Evolutionary conservation across 176 grass and related monocot genomes (phyloP), one percentile per base, ranked within the genome.

Genomic region (Olyra latifolia): DNA sequence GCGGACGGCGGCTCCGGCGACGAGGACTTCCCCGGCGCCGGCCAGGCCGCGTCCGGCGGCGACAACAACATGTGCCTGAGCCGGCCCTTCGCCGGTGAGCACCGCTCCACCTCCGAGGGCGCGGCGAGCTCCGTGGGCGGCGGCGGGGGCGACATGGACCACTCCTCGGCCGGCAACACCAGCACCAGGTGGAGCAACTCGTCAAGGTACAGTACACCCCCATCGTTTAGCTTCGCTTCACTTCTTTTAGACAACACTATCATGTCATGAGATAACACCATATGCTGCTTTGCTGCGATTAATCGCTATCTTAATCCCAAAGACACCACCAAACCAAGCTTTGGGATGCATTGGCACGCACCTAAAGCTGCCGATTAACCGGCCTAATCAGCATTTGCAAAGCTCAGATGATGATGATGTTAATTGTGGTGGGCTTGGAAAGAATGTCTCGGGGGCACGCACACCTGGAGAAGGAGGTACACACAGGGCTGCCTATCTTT

Each of bases 141-240:
- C 62, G 48, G 83, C 16, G 68, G 45, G 11, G 69, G 56, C 27
- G 86, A 85, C 66, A 91, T 82, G 83, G 95, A 95, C 80, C 91
- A 86, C 57, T 83, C 91, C 38, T 73, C 83, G 10, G 84, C 80
- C 47, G 84, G 84, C 41, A 94, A 94, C 82, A 53, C 88, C 47
- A 76, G 48, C 72, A 86, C 88, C 40, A 95, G 88, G 77, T 99
- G 96, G 96, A 95, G 82, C 79, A 99, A 95, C 86, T 90, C 93
- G 27, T 93, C 96, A 70, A 95, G 95, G 95, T 92, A 82, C 19
- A 62, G 65, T 20, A 10, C 30, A n/a, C n/a, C n/a, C n/a, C n/a
- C n/a, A n/a, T n/a, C 13, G 43, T 22, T 84, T 61, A 62, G 30
- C 30, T 45, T 62, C 30, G 45, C 38, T 71, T 61, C 59, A 77